Conservation (phyloP, 2,329 filamentous ascomycete species). For the Karstenula rhodostoma region DNA sequence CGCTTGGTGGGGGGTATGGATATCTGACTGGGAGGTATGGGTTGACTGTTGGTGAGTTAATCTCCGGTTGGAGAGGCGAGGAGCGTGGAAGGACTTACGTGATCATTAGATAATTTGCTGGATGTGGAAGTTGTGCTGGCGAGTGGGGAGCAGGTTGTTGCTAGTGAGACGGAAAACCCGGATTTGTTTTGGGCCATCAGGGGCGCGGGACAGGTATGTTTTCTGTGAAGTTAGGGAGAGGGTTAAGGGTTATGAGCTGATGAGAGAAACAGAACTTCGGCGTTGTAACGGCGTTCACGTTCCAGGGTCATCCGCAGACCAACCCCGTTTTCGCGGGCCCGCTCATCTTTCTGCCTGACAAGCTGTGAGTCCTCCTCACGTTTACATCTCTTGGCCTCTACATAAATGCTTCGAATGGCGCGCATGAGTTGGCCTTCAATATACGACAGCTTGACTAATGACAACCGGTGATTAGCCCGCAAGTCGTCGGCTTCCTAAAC, state of each 20-base stretch:
- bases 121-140: slow-evolving; percentile 45
- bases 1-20: slow-evolving; percentile 65
- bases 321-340: slow-evolving; percentile 47
- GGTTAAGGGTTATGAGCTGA: not conserved
- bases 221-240: not conserved
- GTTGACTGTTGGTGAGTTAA: slow-evolving; percentile 58
- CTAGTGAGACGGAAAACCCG: slow-evolving; percentile 31
- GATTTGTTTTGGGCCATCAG: slow-evolving; percentile 53
- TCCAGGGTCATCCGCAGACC: slow-evolving; percentile 42
- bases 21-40: slow-evolving; percentile 64
- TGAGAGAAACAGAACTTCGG: slow-evolving; percentile 39
- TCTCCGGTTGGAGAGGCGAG: not conserved
- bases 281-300: slow-evolving; percentile 53
- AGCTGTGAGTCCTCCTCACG: no score
- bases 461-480: no score
- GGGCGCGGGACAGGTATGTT: slow-evolving; percentile 38
- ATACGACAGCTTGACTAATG: no score
- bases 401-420: no score
- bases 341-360: slow-evolving; percentile 45
- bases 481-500: slow-evolving; percentile 40
- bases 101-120: slow-evolving; percentile 47
- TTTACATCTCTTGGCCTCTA: no score
- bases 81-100: not conserved
- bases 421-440: no score
- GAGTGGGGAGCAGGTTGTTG: slow-evolving; percentile 46